Evolutionary conservation across 345 rosid species (phyloP).

Genomic region (Syzygium jambos): DNA sequence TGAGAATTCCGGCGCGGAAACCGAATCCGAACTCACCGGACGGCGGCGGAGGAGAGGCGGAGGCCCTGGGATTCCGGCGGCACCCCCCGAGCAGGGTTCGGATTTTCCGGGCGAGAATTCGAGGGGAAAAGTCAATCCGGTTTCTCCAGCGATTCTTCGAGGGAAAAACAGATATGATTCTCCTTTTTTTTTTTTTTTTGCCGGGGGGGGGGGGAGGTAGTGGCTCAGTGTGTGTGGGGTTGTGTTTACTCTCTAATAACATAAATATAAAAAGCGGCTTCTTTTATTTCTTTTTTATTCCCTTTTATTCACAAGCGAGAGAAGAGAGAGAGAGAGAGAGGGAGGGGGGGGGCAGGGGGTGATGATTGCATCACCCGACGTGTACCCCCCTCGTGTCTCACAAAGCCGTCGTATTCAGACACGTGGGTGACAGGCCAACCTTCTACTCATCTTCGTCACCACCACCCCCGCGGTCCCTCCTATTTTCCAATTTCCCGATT

Average conservation of each 20-base stretch:
- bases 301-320: neutral
- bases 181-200: neutral
- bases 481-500: neutral
- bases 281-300: no score
- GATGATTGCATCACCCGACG: conserved; percentile 5
- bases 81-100: neutral
- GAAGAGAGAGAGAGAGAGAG: neutral
- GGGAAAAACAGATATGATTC: neutral
- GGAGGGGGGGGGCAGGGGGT: neutral
- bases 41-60: neutral
- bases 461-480: no score
- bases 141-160: neutral
- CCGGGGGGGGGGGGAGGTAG: no score
- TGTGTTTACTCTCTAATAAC: no score
- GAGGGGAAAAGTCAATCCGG: neutral
- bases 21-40: neutral
- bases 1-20: neutral
- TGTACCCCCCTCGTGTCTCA: neutral
- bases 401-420: neutral
- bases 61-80: neutral
- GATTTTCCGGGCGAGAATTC: neutral
- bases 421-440: conserved; percentile 10
- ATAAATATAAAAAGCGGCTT: neutral
- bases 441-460: neutral
- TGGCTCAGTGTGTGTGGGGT: no score